Percentiles rank a stretch among this genome's conserved stretches.
phyloP scores from a whole-genome alignment of 805 yeast genomes.

The Kodamaea sagamina region DNA sequence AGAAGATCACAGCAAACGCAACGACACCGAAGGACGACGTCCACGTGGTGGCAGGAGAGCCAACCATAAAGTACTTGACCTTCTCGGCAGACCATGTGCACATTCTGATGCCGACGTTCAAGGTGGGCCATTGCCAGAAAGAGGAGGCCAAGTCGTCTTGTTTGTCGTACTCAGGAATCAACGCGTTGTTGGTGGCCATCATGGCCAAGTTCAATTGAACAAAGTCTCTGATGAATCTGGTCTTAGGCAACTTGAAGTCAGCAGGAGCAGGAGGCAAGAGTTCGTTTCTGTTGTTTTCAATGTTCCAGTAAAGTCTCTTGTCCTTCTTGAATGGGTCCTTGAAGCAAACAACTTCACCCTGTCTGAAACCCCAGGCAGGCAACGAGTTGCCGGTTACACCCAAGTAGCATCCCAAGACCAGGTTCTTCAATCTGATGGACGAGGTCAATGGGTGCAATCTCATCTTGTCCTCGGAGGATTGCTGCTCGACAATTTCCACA shows the following conservation, averaged over 20 bases:
- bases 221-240: slow-evolving; percentile 76
- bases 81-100: slow-evolving; percentile 66
- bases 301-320: slow-evolving; percentile 87
- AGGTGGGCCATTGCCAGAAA: slow-evolving; percentile 91
- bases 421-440: slow-evolving; percentile 73
- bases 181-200: slow-evolving; percentile 85
- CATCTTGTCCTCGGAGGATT: slow-evolving; percentile 51
- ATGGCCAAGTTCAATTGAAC: slow-evolving; percentile 75
- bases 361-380: slow-evolving; percentile 98
- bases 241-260: slow-evolving; percentile 68
- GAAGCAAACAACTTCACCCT: slow-evolving; percentile 90
- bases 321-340: slow-evolving; percentile 68
- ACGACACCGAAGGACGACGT: slow-evolving; percentile 62
- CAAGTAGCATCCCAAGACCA: slow-evolving; percentile 75
- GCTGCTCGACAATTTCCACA: slow-evolving; percentile 65
- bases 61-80: slow-evolving; percentile 65
- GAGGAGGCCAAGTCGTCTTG: slow-evolving; percentile 68
- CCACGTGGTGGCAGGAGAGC: slow-evolving; percentile 73
- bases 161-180: slow-evolving; percentile 76
- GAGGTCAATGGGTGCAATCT: slow-evolving; percentile 80
- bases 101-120: slow-evolving; percentile 72
- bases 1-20: slow-evolving; percentile 49
- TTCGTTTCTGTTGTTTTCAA: slow-evolving; percentile 67
- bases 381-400: slow-evolving; percentile 78
- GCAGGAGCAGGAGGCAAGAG: slow-evolving; percentile 60